Percentiles rank a stretch among this genome's conserved stretches.
These are phyloP conservation scores for Phylloporus sp. DNA, from an alignment of 768 basidiomycete genomes.

Conservation along the genomic window DNA sequence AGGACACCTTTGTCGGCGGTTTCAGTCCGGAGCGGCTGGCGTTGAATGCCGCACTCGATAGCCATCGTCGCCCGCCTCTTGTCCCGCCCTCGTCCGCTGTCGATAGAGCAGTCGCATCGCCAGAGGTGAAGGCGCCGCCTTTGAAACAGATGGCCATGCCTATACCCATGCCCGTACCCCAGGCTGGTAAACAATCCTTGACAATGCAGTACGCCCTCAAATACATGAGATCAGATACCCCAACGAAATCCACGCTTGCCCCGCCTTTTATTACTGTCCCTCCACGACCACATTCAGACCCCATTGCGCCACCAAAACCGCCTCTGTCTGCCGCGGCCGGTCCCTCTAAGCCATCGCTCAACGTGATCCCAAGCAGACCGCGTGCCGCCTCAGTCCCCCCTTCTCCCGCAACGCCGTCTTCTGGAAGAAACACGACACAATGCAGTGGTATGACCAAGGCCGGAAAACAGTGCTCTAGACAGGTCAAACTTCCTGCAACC, in stretches of 20 bases:
- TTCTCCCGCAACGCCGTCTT: constrained; percentile 16
- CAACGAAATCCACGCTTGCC: constrained; percentile 14
- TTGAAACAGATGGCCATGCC: constrained; percentile 17
- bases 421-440: constrained; percentile 31
- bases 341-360: constrained; percentile 11
- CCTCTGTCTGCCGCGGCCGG: not conserved
- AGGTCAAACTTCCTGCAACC: constrained; percentile 42
- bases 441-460: constrained; percentile 65
- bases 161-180: constrained; percentile 34
- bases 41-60: constrained; percentile 7
- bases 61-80: constrained; percentile 6
- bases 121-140: constrained; percentile 1
- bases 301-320: constrained; percentile 12
- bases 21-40: constrained; percentile 31
- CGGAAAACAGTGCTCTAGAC: constrained; percentile 56
- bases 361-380: constrained; percentile 17
- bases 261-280: constrained; percentile 16
- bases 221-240: constrained; percentile 9
- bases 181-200: constrained; percentile 9
- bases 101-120: constrained; percentile 1
- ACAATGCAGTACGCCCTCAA: constrained; percentile 23
- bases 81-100: constrained; percentile 1
- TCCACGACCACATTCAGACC: constrained; percentile 34
- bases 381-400: constrained; percentile 18
- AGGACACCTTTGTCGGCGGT: constrained; percentile 43